Conservation (phyloP, 768 basidiomycete species). For the Suillus lakei region DNA sequence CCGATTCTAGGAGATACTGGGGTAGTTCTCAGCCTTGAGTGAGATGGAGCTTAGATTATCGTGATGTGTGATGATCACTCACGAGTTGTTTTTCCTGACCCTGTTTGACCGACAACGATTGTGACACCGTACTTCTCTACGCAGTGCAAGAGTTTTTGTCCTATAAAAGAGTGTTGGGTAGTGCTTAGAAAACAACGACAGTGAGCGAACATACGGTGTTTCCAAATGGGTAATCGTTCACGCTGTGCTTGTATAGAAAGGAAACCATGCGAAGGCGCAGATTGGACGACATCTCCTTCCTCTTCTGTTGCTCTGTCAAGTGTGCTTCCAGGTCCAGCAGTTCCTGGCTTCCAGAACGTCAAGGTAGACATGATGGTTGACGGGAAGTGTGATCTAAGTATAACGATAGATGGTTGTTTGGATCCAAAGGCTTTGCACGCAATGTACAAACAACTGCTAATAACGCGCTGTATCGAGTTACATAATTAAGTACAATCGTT, state of each 20-base stretch:
- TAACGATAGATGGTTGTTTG: conserved; percentile 9
- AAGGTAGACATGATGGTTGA: conserved; percentile 49
- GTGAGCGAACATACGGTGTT: conserved; percentile 65
- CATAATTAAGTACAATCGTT: no score
- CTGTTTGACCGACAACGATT: conserved; percentile 94
- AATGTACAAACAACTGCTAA: neutral
- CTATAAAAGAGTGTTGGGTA: conserved; percentile 41
- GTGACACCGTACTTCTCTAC: conserved; percentile 84
- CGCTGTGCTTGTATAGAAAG: conserved; percentile 77
- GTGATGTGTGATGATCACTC: conserved; percentile 33
- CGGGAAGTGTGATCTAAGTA: conserved; percentile 3
- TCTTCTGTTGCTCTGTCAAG: conserved; percentile 83
- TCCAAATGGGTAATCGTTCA: conserved; percentile 86
- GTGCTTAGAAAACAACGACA: neutral
- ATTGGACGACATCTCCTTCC: conserved; percentile 74
- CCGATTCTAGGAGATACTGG: conserved; percentile 91
- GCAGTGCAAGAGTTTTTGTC: conserved; percentile 78
- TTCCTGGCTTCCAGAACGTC: conserved; percentile 92
- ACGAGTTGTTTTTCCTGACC: conserved; percentile 99
- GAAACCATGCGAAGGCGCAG: conserved; percentile 57
- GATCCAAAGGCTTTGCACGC: conserved; percentile 11
- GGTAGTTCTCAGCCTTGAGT: conserved; percentile 72
- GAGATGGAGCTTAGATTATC: conserved; percentile 8
- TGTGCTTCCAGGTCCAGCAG: conserved; percentile 80
- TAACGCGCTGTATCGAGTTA: conserved; percentile 1